These are phyloP conservation scores for Trichoderma orchidacearum DNA, from an alignment of 495 filamentous ascomycete species.

Conservation along the genomic window DNA sequence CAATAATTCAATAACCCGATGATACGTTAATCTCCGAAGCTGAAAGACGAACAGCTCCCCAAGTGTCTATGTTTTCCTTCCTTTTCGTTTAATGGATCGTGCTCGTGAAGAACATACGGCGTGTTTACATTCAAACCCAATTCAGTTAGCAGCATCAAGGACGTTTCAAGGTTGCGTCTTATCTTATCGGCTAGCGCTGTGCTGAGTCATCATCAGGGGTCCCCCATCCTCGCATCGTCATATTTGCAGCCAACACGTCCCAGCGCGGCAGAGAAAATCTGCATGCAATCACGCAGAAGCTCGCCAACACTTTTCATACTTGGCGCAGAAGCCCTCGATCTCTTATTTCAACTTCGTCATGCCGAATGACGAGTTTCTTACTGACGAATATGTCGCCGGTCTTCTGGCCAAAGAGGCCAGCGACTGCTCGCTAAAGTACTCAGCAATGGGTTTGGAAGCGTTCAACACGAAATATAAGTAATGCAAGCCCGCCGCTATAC, in stretches of 20 bases:
- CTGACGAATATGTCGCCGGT: conserved; percentile 64
- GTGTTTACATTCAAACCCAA: background rate
- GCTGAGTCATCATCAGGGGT: background rate
- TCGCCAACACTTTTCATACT: background rate
- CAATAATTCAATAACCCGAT: background rate
- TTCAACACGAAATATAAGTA: conserved; percentile 55
- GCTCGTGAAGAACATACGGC: background rate
- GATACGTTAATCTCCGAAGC: no score
- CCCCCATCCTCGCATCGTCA: background rate
- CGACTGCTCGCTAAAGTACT: conserved; percentile 55
- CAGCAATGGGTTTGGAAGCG: conserved; percentile 55
- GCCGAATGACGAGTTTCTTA: conserved; percentile 27
- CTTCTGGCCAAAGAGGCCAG: conserved; percentile 62
- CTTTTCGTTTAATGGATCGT: background rate
- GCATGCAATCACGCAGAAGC: background rate
- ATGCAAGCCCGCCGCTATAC: conserved; percentile 5
- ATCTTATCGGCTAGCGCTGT: background rate
- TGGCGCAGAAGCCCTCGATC: background rate
- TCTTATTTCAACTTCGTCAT: background rate
- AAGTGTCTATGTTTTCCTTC: background rate
- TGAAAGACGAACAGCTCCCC: no score
- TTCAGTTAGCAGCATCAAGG: background rate
- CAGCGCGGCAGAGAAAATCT: background rate
- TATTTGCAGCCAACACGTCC: background rate
- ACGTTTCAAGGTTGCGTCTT: background rate